These are phyloP conservation scores for Solanum clarkiae DNA, from an alignment of 257 asterid species.

Conservation along the genomic window DNA sequence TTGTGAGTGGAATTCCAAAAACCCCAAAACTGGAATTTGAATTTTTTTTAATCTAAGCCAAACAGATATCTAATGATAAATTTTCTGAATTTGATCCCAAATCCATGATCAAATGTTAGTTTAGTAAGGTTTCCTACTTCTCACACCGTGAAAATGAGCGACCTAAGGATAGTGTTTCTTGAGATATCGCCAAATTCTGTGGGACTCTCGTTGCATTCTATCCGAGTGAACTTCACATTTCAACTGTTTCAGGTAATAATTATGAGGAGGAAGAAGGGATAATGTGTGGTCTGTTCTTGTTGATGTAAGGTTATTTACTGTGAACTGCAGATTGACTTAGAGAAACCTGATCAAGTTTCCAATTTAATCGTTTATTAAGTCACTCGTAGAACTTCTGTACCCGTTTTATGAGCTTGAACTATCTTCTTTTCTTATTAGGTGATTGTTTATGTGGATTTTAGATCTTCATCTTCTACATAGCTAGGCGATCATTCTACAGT, in stretches of 20 bases:
- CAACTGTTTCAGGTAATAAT: not conserved
- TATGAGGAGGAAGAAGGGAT: not conserved
- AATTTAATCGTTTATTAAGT: not conserved
- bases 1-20: not conserved
- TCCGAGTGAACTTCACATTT: not conserved
- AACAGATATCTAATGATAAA: too few relatives aligned
- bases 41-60: not conserved
- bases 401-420: not conserved
- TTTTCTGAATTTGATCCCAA: not conserved
- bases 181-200: not conserved
- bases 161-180: not conserved
- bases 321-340: not conserved
- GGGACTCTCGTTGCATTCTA: not conserved
- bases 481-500: not conserved
- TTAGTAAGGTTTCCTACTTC: not conserved
- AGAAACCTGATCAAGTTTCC: not conserved
- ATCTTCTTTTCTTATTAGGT: not conserved
- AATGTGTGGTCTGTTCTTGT: not conserved
- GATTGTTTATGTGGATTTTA: not conserved
- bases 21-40: not conserved
- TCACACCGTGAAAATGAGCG: not conserved
- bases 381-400: not conserved
- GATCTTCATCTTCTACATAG: not conserved
- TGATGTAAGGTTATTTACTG: not conserved
- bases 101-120: not conserved